These are phyloP conservation scores for Termitomyces sp. DNA, from an alignment of 768 basidiomycete species.

Conservation along the genomic window DNA sequence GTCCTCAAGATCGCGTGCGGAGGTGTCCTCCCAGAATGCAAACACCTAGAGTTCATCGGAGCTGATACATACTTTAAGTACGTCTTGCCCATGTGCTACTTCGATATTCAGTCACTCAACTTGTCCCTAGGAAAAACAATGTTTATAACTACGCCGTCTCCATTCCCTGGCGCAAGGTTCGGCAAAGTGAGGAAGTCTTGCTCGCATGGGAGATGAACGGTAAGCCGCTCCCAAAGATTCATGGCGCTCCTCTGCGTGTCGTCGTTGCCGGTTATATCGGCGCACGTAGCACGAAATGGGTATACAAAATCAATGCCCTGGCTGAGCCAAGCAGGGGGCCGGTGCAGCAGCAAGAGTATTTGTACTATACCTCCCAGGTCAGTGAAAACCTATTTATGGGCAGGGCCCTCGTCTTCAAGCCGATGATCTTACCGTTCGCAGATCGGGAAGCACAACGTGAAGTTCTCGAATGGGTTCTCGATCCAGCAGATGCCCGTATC, in stretches of 20 bases:
- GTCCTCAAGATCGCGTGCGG: constrained; percentile 51
- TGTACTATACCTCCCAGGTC: constrained; percentile 49
- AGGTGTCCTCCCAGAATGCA: constrained; percentile 41
- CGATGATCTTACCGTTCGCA: constrained; percentile 13
- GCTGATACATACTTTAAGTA: constrained; percentile 58
- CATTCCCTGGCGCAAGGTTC: constrained; percentile 46
- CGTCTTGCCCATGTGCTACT: constrained; percentile 6
- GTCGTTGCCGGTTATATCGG: constrained; percentile 55
- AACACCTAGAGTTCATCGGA: constrained; percentile 54
- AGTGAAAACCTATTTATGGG: not conserved
- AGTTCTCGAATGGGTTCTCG: constrained; percentile 52
- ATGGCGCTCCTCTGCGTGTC: constrained; percentile 47
- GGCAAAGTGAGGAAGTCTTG: constrained; percentile 42
- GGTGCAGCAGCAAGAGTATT: constrained; percentile 50
- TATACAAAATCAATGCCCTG: constrained; percentile 49
- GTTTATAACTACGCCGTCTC: constrained; percentile 43
- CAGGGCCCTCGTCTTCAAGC: not conserved
- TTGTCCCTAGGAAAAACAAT: constrained; percentile 25
- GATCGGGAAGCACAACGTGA: constrained; percentile 51
- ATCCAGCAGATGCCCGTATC: constrained; percentile 60
- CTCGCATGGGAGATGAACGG: constrained; percentile 56
- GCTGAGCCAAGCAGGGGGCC: constrained; percentile 46
- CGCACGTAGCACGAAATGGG: constrained; percentile 52
- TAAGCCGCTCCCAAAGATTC: constrained; percentile 44
- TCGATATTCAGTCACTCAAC: not conserved